phyloP scores from a whole-genome alignment of 805 yeast species.

The Teunomyces cretensis region DNA sequence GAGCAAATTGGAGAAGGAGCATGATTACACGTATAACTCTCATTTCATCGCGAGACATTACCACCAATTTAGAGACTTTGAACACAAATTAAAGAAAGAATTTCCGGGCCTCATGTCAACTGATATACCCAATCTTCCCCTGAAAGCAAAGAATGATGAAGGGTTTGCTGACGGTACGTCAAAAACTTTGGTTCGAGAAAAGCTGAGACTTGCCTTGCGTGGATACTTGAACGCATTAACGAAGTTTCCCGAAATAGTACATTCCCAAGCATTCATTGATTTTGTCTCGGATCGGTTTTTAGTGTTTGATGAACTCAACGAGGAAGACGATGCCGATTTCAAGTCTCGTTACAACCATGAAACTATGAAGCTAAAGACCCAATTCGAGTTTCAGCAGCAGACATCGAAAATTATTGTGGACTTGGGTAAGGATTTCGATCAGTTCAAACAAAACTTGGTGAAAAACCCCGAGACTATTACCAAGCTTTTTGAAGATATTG shows the following conservation, averaged over 20 bases:
- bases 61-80: constrained; percentile 62
- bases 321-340: constrained; percentile 54
- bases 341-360: constrained; percentile 62
- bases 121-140: constrained; percentile 58
- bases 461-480: constrained; percentile 54
- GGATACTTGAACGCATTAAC: constrained; percentile 62
- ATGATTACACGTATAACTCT: constrained; percentile 14
- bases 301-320: constrained; percentile 33
- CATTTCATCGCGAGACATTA: constrained; percentile 63
- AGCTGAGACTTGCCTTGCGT: constrained; percentile 71
- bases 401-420: constrained; percentile 57
- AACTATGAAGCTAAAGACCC: constrained; percentile 52
- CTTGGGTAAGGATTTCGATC: constrained; percentile 57
- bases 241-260: constrained; percentile 54
- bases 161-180: constrained; percentile 21
- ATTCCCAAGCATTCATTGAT: constrained; percentile 48
- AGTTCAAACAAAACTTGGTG: constrained; percentile 55
- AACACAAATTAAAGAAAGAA: constrained; percentile 46
- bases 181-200: constrained; percentile 59
- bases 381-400: constrained; percentile 69
- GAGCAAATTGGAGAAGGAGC: constrained; percentile 17
- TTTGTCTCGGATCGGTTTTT: constrained; percentile 48
- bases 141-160: constrained; percentile 44
- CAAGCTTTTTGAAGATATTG: constrained; percentile 65
- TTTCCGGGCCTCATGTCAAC: constrained; percentile 65